Conservation (phyloP, 257 asterid genomes). For the Petunia axillaris region DNA sequence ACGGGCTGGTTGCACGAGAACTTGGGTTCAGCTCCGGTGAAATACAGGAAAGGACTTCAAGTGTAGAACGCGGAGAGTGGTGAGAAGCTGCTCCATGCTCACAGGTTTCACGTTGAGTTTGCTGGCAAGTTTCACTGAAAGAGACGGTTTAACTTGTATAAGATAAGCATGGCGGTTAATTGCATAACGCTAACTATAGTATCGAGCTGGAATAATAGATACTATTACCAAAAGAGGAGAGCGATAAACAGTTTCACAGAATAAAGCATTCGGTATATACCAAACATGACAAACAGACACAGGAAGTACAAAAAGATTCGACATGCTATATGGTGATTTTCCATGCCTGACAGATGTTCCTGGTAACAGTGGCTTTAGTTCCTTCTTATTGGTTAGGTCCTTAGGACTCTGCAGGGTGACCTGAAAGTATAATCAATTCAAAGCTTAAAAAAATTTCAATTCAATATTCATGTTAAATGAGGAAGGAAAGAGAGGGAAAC, state of each 20-base stretch:
- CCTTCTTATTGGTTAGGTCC: slow-evolving; percentile 42
- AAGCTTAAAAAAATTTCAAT: slow-evolving; percentile 2
- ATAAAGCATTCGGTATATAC: neutral
- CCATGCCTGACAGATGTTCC: slow-evolving; percentile 41
- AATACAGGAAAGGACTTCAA: slow-evolving; percentile 45
- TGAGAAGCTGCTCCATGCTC: slow-evolving; percentile 40
- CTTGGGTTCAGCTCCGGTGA: slow-evolving; percentile 46
- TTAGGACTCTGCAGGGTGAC: slow-evolving; percentile 42
- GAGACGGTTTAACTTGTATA: slow-evolving; percentile 10
- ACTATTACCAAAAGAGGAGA: neutral
- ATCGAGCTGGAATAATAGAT: neutral
- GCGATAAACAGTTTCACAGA: neutral
- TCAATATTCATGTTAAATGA: slow-evolving; percentile 12
- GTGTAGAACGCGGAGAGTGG: slow-evolving; percentile 64
- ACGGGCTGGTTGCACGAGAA: slow-evolving; percentile 39
- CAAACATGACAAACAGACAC: neutral
- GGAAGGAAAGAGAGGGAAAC: neutral
- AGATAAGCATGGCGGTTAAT: neutral
- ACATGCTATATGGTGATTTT: slow-evolving; percentile 49
- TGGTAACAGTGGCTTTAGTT: slow-evolving; percentile 39
- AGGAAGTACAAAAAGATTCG: neutral
- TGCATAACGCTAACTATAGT: neutral
- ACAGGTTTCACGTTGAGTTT: slow-evolving; percentile 39
- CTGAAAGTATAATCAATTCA: slow-evolving; percentile 34
- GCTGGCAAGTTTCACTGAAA: slow-evolving; percentile 49